phyloP scores from a whole-genome alignment of 805 yeast species.

The Candida yuanshanica region DNA sequence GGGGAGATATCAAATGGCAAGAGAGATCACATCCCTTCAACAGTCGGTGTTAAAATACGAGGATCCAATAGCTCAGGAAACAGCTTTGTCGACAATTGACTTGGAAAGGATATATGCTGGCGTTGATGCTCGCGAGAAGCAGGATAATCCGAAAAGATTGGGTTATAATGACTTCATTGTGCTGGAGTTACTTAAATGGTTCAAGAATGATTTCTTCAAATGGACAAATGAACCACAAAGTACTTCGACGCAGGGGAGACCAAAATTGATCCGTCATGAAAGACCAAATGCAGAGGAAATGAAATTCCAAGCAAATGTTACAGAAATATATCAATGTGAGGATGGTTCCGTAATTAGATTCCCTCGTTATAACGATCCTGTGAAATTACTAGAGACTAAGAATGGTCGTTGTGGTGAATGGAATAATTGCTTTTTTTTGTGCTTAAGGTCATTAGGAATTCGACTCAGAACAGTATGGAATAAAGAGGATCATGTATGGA shows the following conservation, averaged over 20 bases:
- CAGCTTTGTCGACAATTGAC: constrained; percentile 59
- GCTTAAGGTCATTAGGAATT: constrained; percentile 61
- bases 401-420: constrained; percentile 93
- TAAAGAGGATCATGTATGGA: constrained; percentile 94
- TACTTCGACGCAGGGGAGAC: constrained; percentile 38
- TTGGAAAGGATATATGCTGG: constrained; percentile 50
- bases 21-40: not conserved
- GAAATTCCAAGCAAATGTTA: constrained; percentile 44
- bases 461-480: constrained; percentile 78
- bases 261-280: constrained; percentile 32
- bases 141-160: constrained; percentile 25
- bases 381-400: constrained; percentile 52
- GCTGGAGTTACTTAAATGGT: constrained; percentile 56
- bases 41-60: constrained; percentile 11
- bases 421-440: constrained; percentile 76
- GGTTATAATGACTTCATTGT: constrained; percentile 55
- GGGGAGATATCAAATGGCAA: not conserved
- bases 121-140: constrained; percentile 46
- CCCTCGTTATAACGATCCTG: constrained; percentile 72
- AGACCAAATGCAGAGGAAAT: constrained; percentile 42
- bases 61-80: constrained; percentile 15
- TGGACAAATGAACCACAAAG: constrained; percentile 81
- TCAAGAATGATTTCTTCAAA: constrained; percentile 69
- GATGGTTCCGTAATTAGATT: constrained; percentile 52
- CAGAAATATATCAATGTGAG: constrained; percentile 62